Evolutionary conservation across 352 stramenopile genomes (phyloP).

Genomic region (Globisporangium nunn): DNA sequence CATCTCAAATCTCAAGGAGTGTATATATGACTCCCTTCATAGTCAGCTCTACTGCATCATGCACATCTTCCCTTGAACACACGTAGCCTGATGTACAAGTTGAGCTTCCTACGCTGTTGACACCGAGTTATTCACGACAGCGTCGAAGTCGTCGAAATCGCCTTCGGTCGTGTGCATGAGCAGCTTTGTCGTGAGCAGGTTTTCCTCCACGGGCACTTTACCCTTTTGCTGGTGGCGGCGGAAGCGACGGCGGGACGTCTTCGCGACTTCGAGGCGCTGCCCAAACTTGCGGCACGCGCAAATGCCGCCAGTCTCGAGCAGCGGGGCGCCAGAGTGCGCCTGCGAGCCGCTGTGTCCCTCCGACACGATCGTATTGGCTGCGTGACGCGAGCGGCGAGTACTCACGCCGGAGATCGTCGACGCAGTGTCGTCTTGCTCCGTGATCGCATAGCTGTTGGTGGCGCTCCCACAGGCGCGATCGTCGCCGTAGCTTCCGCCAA

Average conservation of each 20-base stretch:
- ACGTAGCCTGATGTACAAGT: background rate
- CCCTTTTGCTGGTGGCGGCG: conserved; percentile 12
- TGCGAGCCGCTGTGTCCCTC: background rate
- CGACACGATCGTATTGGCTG: background rate
- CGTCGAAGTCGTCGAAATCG: background rate
- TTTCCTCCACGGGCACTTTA: conserved; percentile 16
- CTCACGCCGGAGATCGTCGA: background rate
- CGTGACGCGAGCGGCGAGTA: background rate
- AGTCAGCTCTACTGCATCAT: too few species aligned
- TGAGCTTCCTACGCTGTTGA: background rate
- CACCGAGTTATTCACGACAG: background rate
- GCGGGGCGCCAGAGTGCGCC: conserved; percentile 1
- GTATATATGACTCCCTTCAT: too few species aligned
- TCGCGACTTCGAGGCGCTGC: conserved; percentile 20
- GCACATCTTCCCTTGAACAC: background rate
- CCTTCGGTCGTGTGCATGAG: background rate
- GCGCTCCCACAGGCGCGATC: conserved; percentile 1
- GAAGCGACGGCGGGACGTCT: conserved; percentile 12
- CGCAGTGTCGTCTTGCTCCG: background rate
- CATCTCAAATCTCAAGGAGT: too few species aligned
- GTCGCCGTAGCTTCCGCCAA: background rate
- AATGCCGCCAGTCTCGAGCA: conserved; percentile 12
- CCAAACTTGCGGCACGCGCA: conserved; percentile 33
- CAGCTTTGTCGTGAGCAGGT: conserved; percentile 15
- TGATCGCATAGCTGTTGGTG: conserved; percentile 23